Evolutionary conservation across 768 basidiomycete species (phyloP), one percentile per base, ranked within the genome.

Genomic region (Hericium coralloides): DNA sequence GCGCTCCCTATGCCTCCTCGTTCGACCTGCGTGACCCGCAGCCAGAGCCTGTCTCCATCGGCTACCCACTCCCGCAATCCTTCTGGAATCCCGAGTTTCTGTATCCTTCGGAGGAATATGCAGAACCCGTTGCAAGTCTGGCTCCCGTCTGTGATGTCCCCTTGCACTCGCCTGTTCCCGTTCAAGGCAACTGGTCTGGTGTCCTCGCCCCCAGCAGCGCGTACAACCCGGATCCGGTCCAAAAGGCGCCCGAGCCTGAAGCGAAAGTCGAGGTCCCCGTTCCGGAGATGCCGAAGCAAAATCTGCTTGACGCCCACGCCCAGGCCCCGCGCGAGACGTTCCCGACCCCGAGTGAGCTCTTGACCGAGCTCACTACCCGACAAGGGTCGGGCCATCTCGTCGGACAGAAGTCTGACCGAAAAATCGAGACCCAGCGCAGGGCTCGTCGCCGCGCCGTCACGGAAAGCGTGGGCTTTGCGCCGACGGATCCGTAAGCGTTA

Each of bases 291-390:
- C 31, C 31, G 8, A 31, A 31, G 31, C 31, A 31, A 31, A 55
- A 60, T 49, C 56, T 61, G 58, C 61, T 60, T 20, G 55, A 62
- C 17, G 55, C 60, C 23, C 60, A 62, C 56, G 61, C 61, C 22
- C 60, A 62, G 37, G 64, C 61, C 1, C 67, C 68, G 4, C 66
- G 63, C 23, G 60, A 59, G 45, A 62, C 62, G 17, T 85, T 87
- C 61, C 85, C 79, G 1, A 87, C 85, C 0, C 85, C 85, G 1
- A 80, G 79, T 38, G 83, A 86, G 61, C 71, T 87, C 31, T 76
- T 87, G 52, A 70, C 71, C 26, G 75, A 83, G 43, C 68, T 80
- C 20, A 66, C 72, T 1, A 59, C 65, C 12, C 64, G 62, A 45
- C 55, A 53, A 39, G 53, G 63, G n/a, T 56, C 54, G 23, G 31